A percentile compares a stretch with the other conserved stretches of the same genome.
Conservation (phyloP, 2,329 filamentous ascomycete genomes). For the Hymenoscyphus infarciens region DNA sequence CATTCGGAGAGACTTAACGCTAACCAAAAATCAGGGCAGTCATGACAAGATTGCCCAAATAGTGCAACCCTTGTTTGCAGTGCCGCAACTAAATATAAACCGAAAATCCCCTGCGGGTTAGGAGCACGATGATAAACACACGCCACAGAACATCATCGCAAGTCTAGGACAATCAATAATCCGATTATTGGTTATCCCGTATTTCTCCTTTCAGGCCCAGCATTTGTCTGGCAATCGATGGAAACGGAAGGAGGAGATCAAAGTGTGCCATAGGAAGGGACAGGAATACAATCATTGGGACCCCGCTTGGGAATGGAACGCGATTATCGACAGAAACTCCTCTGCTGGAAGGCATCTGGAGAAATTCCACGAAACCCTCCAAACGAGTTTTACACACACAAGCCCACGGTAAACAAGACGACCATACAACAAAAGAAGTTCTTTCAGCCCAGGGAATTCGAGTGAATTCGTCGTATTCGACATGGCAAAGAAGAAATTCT, state of each 20-base stretch:
- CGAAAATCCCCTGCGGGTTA: neutral
- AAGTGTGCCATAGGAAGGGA: neutral
- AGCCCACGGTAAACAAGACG: too few relatives aligned
- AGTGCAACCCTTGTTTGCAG: neutral
- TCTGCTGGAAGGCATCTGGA: too few relatives aligned
- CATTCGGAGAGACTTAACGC: neutral
- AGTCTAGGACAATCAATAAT: neutral
- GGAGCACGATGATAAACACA: neutral
- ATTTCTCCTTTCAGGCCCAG: neutral
- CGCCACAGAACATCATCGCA: neutral
- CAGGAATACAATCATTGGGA: neutral
- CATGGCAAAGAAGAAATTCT: too few relatives aligned
- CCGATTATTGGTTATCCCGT: neutral
- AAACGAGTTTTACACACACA: too few relatives aligned
- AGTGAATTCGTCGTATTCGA: too few relatives aligned
- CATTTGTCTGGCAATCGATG: neutral
- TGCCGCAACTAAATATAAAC: neutral
- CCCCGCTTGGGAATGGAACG: neutral
- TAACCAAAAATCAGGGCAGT: neutral
- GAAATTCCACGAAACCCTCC: too few relatives aligned
- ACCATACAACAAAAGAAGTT: too few relatives aligned
- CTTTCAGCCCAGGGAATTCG: too few relatives aligned
- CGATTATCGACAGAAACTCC: neutral
- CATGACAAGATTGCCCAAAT: neutral
- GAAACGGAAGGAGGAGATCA: neutral